Base-by-base conservation (phyloP, 169 alveolate genomes). In the Cryptosporidium tyzzeri region DNA sequence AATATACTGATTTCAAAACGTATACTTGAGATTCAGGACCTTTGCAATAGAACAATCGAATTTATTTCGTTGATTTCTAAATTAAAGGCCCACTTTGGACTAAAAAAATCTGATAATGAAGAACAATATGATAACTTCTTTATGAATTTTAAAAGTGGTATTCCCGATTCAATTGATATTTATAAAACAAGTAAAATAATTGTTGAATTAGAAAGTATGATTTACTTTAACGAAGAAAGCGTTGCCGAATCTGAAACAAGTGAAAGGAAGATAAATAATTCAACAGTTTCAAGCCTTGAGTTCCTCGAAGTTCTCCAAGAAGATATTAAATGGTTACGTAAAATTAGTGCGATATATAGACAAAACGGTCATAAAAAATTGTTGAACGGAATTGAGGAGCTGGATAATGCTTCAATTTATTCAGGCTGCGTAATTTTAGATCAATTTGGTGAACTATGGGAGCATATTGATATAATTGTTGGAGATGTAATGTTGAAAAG, bases 361-460 rank as follows among this genome's bases (percentile, higher is more conserved):
- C 89, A 80, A 62, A 26, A 80, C 23, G 89, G 89, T 3, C 89
- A 80, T 48, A 80, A 80, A 50, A 80, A 41, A 39, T 33, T 80
- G 14, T 16, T 80, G 3, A 59, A 41, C 23, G 89, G 89, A 26
- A 65, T 80, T 5, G 80, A 80, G 14, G 55, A 62, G 23, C 37
- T 59, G 80, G 89, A 80, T 14, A 80, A 37, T 26, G 23, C 39
- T 59, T 37, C 68, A 26, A 80, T 62, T 23, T 2, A 39, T 44
- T 80, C 62, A 8, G 80, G 89, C 26, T 80, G 80, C 55, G 4
- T 80, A 80, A 65, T 80, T n/a, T 23, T 80, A 37, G 53, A 80
- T 33, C 61, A 80, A 26, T 80, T 80, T 44, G 67, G 67, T 48
- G 89, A 80, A 41, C n/a, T 80, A 65, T 80, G 80, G 89, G 89